These are phyloP conservation scores for Erodium moschatum DNA, from an alignment of 441 rosid species.

Conservation along the genomic window DNA sequence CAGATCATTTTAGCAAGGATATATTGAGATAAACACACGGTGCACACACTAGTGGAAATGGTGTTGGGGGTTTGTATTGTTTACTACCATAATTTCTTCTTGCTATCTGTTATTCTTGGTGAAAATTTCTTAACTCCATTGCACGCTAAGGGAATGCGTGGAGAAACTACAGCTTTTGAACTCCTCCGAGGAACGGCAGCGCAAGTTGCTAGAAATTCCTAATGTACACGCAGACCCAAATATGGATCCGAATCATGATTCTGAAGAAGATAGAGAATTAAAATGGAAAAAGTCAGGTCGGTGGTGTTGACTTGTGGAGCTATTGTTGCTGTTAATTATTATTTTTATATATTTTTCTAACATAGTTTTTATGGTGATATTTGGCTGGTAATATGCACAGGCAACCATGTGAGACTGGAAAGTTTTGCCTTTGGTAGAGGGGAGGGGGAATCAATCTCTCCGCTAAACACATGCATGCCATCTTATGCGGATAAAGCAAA, in stretches of 20 bases:
- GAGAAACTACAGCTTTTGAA: conserved; percentile 71
- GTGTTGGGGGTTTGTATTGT: conserved; percentile 17
- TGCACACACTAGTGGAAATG: background rate
- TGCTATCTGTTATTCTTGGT: conserved; percentile 15
- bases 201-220: conserved; percentile 58
- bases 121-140: conserved; percentile 57
- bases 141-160: conserved; percentile 73
- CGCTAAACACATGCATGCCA: conserved; percentile 21
- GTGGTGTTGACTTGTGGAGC: conserved; percentile 15
- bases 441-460: conserved; percentile 26
- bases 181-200: conserved; percentile 62
- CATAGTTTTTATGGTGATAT: conserved; percentile 16
- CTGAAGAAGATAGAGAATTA: conserved; percentile 38
- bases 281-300: conserved; percentile 47
- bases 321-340: conserved; percentile 17
- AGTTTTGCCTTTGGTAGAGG: conserved; percentile 29
- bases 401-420: conserved; percentile 24
- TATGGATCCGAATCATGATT: conserved; percentile 44
- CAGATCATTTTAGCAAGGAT: background rate
- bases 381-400: conserved; percentile 36
- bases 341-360: conserved; percentile 14
- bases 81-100: conserved; percentile 11
- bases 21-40: background rate
- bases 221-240: conserved; percentile 58
- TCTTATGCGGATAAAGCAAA: conserved; percentile 31